These are phyloP conservation scores for Gyrodon lividus DNA, from an alignment of 768 basidiomycete genomes.

Conservation along the genomic window DNA sequence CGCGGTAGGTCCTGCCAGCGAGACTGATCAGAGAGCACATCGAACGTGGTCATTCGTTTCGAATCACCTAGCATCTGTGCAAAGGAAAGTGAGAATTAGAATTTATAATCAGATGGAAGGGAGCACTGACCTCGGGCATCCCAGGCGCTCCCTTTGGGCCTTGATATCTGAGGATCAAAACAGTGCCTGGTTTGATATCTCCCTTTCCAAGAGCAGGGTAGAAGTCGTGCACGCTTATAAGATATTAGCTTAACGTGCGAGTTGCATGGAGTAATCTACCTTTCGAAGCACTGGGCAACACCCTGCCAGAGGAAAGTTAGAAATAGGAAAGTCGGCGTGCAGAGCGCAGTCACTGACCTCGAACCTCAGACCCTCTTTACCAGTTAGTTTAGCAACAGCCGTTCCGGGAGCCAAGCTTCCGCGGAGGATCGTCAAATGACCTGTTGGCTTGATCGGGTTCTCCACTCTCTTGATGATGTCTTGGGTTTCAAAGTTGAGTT, in stretches of 20 bases:
- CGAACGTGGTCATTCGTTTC: neutral
- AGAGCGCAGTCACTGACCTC: slow-evolving; percentile 46
- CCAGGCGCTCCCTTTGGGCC: slow-evolving; percentile 91
- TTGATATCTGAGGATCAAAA: slow-evolving; percentile 83
- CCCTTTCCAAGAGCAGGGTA: slow-evolving; percentile 72
- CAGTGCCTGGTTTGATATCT: slow-evolving; percentile 72
- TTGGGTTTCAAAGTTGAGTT: slow-evolving; percentile 70
- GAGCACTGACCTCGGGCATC: slow-evolving; percentile 69
- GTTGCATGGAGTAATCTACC: slow-evolving; percentile 32
- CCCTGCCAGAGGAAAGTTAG: slow-evolving; percentile 43
- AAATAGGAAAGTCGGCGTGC: neutral
- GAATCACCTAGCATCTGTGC: slow-evolving; percentile 45
- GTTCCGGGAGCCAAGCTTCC: slow-evolving; percentile 88
- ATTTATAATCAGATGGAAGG: neutral
- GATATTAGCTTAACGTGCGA: neutral
- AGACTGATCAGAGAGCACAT: slow-evolving; percentile 4
- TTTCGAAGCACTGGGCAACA: slow-evolving; percentile 74
- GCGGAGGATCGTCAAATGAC: slow-evolving; percentile 82
- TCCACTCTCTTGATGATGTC: slow-evolving; percentile 71
- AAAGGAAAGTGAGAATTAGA: slow-evolving; percentile 2
- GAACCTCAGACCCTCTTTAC: slow-evolving; percentile 85
- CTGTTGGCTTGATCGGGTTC: slow-evolving; percentile 83
- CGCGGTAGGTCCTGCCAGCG: slow-evolving; percentile 62
- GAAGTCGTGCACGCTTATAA: slow-evolving; percentile 59
- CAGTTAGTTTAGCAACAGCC: slow-evolving; percentile 91